Evolutionary conservation across 2,329 filamentous ascomycete species (phyloP).

Genomic region (Kalmusia sp.): DNA sequence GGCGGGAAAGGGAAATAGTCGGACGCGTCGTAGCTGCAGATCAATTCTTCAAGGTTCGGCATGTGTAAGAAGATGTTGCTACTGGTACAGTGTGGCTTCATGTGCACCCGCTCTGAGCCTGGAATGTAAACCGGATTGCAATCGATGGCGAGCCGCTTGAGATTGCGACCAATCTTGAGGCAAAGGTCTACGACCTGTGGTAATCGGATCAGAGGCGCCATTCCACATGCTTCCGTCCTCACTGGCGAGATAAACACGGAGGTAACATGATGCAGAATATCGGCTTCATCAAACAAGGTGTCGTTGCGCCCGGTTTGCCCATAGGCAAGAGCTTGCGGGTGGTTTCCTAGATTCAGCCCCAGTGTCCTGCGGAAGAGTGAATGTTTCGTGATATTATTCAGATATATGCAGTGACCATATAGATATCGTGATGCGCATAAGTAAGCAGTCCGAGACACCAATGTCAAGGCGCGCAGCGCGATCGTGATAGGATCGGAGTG

Average conservation of each 20-base stretch:
- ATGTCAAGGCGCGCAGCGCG: slow-evolving; percentile 31
- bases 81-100: slow-evolving; percentile 15
- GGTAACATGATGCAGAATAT: slow-evolving; percentile 21
- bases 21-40: slow-evolving; percentile 28
- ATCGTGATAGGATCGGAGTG: slow-evolving; percentile 27
- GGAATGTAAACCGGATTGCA: slow-evolving; percentile 24
- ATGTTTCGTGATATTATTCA: slow-evolving; percentile 26
- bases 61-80: slow-evolving; percentile 33
- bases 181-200: slow-evolving; percentile 33
- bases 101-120: slow-evolving; percentile 13
- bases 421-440: slow-evolving; percentile 31
- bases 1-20: slow-evolving; percentile 32
- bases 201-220: slow-evolving; percentile 25
- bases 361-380: slow-evolving; percentile 32
- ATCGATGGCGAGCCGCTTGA: slow-evolving; percentile 34
- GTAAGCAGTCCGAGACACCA: slow-evolving; percentile 30
- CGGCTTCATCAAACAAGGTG: slow-evolving; percentile 19
- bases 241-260: slow-evolving; percentile 31
- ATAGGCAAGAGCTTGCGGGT: slow-evolving; percentile 29
- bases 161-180: slow-evolving; percentile 18
- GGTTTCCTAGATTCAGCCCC: slow-evolving; percentile 23
- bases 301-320: slow-evolving; percentile 29
- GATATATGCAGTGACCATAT: slow-evolving; percentile 33
- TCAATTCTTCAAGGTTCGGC: slow-evolving; percentile 32
- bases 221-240: slow-evolving; percentile 7